Percentiles rank a stretch among this genome's conserved stretches.
phyloP scores from a whole-genome alignment of 257 asterid species.

The Solanum piurae region DNA sequence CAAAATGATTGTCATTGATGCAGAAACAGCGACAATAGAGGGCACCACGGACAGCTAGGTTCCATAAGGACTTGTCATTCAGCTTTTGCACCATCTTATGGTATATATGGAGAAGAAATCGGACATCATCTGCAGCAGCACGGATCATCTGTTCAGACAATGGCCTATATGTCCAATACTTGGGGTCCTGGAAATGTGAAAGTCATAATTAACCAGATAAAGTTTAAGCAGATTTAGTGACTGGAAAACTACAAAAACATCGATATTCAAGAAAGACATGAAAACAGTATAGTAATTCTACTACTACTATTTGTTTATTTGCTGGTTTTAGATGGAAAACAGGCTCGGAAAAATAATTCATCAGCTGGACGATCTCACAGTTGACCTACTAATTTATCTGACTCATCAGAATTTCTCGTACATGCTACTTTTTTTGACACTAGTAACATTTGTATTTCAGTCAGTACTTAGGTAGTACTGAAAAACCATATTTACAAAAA shows the following conservation, averaged over 20 bases:
- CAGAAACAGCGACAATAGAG: slow-evolving; percentile 97
- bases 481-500: no score
- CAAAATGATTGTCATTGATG: slow-evolving; percentile 41
- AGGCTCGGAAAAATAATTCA: neutral
- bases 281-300: neutral
- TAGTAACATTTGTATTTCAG: no score
- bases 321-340: neutral
- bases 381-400: neutral
- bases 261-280: neutral
- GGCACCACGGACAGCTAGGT: slow-evolving; percentile 87
- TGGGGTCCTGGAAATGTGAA: slow-evolving; percentile 65
- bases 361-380: neutral
- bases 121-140: slow-evolving; percentile 99
- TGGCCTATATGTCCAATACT: slow-evolving; percentile 84
- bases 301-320: neutral
- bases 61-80: slow-evolving; percentile 68
- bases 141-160: slow-evolving; percentile 84
- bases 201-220: neutral
- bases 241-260: neutral
- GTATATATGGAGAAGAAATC: slow-evolving; percentile 68
- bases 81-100: slow-evolving; percentile 76
- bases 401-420: neutral
- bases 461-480: no score
- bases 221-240: slow-evolving; percentile 14
- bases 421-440: neutral